These are phyloP conservation scores for Eimeria maxima DNA, from an alignment of 169 alveolate species.

Conservation along the genomic window DNA sequence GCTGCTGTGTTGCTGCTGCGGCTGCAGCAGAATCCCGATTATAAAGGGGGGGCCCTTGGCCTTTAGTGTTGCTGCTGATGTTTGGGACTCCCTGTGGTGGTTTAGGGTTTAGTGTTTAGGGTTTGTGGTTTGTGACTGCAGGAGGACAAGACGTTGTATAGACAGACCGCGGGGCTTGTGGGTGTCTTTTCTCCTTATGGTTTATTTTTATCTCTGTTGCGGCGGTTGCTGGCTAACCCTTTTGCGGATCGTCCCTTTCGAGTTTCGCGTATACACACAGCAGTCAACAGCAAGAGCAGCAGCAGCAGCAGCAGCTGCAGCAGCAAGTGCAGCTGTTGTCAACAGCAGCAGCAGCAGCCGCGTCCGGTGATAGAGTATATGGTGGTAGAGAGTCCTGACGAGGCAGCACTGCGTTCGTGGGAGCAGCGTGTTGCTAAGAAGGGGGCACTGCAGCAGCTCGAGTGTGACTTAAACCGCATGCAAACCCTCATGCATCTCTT, in stretches of 20 bases:
- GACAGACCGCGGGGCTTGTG: conserved; percentile 66
- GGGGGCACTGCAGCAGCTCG: conserved; percentile 54
- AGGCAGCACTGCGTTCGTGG: conserved; percentile 48
- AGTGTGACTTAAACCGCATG: conserved; percentile 76
- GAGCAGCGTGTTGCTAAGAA: conserved; percentile 4
- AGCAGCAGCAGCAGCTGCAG: conserved; percentile 10
- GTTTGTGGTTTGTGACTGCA: conserved; percentile 20
- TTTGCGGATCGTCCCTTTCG: conserved; percentile 35
- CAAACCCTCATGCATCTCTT: conserved; percentile 73
- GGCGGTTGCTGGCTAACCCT: conserved; percentile 72
- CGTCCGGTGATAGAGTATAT: conserved; percentile 24
- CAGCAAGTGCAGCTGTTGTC: background rate
- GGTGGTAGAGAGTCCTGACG: conserved; percentile 17
- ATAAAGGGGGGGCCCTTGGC: background rate
- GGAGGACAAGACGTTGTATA: conserved; percentile 57
- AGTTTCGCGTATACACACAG: conserved; percentile 11
- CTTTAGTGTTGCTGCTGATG: background rate
- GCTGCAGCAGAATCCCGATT: background rate
- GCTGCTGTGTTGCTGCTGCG: background rate
- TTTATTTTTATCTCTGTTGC: conserved; percentile 69
- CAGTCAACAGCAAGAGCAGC: conserved; percentile 9
- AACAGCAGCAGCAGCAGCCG: conserved; percentile 42
- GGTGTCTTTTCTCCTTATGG: conserved; percentile 77
- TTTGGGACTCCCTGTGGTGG: background rate
- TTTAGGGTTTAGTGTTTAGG: background rate